These are phyloP conservation scores for Xylaria polymorpha DNA, from an alignment of 2,329 filamentous ascomycete species.

Conservation along the genomic window DNA sequence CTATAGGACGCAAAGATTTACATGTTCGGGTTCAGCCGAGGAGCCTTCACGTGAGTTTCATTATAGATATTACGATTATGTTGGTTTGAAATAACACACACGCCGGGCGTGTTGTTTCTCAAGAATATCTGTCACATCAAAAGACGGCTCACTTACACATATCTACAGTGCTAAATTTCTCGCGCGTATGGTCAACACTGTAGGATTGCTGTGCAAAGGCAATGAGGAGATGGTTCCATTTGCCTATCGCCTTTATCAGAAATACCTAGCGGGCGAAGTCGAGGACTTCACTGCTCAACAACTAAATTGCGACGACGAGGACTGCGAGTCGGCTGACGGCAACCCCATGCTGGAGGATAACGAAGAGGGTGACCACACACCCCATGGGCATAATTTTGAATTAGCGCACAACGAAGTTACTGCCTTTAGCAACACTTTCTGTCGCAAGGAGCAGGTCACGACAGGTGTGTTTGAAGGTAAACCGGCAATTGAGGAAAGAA, in stretches of 20 bases:
- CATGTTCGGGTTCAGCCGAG: slow-evolving; percentile 65
- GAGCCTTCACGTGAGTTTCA: slow-evolving; percentile 57
- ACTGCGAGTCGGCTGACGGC: slow-evolving; percentile 16
- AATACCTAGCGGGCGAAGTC: slow-evolving; percentile 55
- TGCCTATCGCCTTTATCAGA: slow-evolving; percentile 58
- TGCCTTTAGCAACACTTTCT: slow-evolving; percentile 62
- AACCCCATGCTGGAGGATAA: slow-evolving; percentile 36
- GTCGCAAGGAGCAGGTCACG: slow-evolving; percentile 51
- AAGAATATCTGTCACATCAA: not conserved
- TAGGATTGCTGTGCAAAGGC: slow-evolving; percentile 62
- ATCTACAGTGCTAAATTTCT: slow-evolving; percentile 58
- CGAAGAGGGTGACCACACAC: slow-evolving; percentile 29
- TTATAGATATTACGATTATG: not conserved
- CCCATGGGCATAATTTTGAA: slow-evolving; percentile 49
- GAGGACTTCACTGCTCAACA: slow-evolving; percentile 47
- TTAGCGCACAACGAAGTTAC: slow-evolving; percentile 54
- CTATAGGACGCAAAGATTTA: slow-evolving; percentile 61
- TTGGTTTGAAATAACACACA: not conserved
- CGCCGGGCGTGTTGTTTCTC: not conserved
- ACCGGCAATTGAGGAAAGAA: slow-evolving; percentile 30
- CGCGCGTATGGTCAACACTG: slow-evolving; percentile 61
- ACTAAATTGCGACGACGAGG: slow-evolving; percentile 29
- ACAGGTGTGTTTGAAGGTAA: slow-evolving; percentile 23
- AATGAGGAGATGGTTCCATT: slow-evolving; percentile 67
- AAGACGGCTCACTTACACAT: not conserved